Percentiles rank a stretch among this genome's conserved stretches.
phyloP scores from a whole-genome alignment of 108 stramenopile species.

The Cyclotella sp. region DNA sequence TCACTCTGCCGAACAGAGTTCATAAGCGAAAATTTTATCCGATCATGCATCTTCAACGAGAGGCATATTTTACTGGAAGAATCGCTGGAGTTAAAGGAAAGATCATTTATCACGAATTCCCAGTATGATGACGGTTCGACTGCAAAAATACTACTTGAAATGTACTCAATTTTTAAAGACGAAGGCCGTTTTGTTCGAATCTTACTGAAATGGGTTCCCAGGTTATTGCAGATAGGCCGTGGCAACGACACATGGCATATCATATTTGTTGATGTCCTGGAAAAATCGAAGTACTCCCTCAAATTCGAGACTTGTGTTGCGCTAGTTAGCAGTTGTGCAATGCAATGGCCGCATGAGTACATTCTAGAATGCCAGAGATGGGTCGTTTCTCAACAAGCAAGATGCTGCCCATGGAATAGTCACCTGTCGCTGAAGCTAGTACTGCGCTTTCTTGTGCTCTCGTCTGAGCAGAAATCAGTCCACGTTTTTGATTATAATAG shows the following conservation, averaged over 20 bases:
- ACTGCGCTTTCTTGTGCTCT: conserved; percentile 51
- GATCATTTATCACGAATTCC: neutral
- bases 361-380: conserved; percentile 60
- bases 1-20: neutral
- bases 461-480: conserved; percentile 40
- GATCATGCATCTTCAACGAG: conserved; percentile 3
- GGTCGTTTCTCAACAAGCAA: conserved; percentile 39
- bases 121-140: neutral
- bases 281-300: conserved; percentile 39
- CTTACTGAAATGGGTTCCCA: conserved; percentile 67
- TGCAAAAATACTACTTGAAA: conserved; percentile 18
- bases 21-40: conserved; percentile 9
- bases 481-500: too few species aligned
- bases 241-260: conserved; percentile 52
- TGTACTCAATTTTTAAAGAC: neutral
- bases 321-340: conserved; percentile 46
- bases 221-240: conserved; percentile 41
- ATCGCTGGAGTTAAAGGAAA: conserved; percentile 16
- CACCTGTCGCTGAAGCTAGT: conserved; percentile 29
- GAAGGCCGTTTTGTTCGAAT: conserved; percentile 12
- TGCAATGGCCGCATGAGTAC: neutral
- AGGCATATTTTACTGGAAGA: conserved; percentile 9
- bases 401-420: conserved; percentile 10
- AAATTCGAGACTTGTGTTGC: conserved; percentile 38
- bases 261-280: conserved; percentile 41